These are phyloP conservation scores for Perkinsela sp. DNA, from an alignment of 208 protist genomes.

Conservation along the genomic window DNA sequence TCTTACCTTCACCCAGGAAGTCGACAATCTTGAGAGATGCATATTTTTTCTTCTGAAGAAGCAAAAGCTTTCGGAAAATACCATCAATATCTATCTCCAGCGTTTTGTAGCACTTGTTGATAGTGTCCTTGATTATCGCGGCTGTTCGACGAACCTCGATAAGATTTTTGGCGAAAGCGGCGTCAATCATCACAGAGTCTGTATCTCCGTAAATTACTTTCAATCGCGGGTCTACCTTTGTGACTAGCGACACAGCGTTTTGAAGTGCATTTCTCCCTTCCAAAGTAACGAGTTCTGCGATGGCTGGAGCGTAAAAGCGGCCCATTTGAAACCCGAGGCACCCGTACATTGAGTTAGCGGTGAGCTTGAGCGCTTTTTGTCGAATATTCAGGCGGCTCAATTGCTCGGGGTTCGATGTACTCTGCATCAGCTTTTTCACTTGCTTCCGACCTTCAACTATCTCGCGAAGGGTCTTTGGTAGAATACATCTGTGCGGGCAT, in stretches of 20 bases:
- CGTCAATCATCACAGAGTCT: conserved; percentile 98
- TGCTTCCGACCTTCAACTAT: conserved; percentile 71
- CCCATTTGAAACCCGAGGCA: conserved; percentile 93
- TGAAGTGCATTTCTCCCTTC: conserved; percentile 80
- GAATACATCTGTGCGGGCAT: conserved; percentile 52
- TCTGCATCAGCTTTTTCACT: conserved; percentile 78
- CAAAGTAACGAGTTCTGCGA: conserved; percentile 90
- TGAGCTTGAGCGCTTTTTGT: conserved; percentile 90
- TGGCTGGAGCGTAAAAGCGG: conserved; percentile 88
- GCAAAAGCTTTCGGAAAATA: conserved; percentile 89
- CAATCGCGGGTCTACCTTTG: conserved; percentile 46
- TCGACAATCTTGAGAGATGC: conserved; percentile 48
- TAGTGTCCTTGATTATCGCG: conserved; percentile 59
- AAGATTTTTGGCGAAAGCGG: conserved; percentile 55
- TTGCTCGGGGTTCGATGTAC: conserved; percentile 37
- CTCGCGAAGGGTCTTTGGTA: conserved; percentile 74
- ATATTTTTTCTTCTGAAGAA: conserved; percentile 81
- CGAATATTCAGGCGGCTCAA: conserved; percentile 56
- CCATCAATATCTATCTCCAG: conserved; percentile 98
- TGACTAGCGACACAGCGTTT: conserved; percentile 69
- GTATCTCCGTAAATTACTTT: conserved; percentile 93
- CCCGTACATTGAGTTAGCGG: conserved; percentile 96
- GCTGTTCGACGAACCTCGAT: conserved; percentile 57
- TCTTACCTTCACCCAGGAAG: conserved; percentile 24
- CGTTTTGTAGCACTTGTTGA: conserved; percentile 85